Evolutionary conservation across 176 grass and related monocot genomes (phyloP).

Genomic region (Rhipidocladum racemiflorum): DNA sequence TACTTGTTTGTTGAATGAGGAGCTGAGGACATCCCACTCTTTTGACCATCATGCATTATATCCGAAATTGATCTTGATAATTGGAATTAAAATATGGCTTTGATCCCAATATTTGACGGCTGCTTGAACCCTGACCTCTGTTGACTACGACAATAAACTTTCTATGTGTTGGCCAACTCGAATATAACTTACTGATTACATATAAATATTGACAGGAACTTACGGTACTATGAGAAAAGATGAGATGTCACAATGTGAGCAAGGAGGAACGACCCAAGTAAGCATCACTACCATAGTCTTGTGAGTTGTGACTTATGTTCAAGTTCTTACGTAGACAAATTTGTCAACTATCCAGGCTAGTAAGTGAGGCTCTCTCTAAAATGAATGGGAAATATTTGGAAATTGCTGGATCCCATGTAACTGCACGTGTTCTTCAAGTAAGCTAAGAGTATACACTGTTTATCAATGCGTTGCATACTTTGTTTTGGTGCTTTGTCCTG

Average conservation of each 20-base stretch:
- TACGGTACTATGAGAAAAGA: slow-evolving; percentile 88
- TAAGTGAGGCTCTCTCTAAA: slow-evolving; percentile 65
- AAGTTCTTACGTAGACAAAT: background rate
- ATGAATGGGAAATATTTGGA: slow-evolving; percentile 84
- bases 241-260: slow-evolving; percentile 62
- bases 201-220: slow-evolving; percentile 58
- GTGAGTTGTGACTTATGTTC: background rate
- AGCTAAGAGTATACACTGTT: slow-evolving; percentile 15
- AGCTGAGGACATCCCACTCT: background rate
- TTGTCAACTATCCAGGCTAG: slow-evolving; percentile 51
- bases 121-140: background rate
- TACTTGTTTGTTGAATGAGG: background rate
- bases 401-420: slow-evolving; percentile 73
- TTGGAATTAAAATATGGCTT: background rate
- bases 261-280: slow-evolving; percentile 82
- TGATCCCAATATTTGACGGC: background rate
- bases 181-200: background rate
- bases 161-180: background rate
- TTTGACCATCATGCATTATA: background rate
- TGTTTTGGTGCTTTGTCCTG: background rate
- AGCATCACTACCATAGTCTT: background rate
- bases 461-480: background rate
- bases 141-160: background rate
- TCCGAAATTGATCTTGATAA: background rate
- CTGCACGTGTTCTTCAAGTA: slow-evolving; percentile 94